Evolutionary conservation across 768 basidiomycete species (phyloP), one percentile per base, ranked within the genome.

Genomic region (Hirschioporus abietinus): DNA sequence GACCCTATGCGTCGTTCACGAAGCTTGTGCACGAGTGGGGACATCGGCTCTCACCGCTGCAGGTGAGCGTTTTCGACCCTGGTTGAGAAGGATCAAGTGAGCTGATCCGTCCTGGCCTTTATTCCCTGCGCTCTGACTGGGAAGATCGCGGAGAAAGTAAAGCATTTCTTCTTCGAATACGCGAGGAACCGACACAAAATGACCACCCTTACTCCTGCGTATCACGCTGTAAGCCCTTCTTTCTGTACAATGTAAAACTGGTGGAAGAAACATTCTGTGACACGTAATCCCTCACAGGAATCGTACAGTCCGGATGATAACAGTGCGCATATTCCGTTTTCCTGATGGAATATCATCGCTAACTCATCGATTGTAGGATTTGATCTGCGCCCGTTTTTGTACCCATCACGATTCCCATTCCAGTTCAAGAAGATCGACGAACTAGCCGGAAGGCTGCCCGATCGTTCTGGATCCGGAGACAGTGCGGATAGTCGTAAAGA

Each of bases 111-210:
- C 42, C 20, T 52, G 12, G 12, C 20, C 42, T 52, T 10, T 3
- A 3, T 66, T 59, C 62, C 60, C 58, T 26, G 20, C 66, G 58
- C 34, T 58, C 30, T n/a, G 18, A 23, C 23, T 10, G 20, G 67
- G 18, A 68, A 95, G 95, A 95, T 99, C 66, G 97, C 96, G 18
- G 90, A 93, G 71, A 99, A 98, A 80, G 97, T 99, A 72, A 99
- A 99, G 76, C 78, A 88, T 52, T 99, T 99, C 82, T 99, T 93
- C 81, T 96, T 95, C 71, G 95, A 97, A 75, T 88, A 99, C 71
- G 97, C 97, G 0, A 83, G 96, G 64, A 99, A 99, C 76, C 80
- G 96, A 60, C 97, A 99, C 80, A 99, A 99, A 86, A 99, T 99
- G 95, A 96, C 95, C 26, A 96, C 94, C 0, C 74, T 97, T 68